Conservation (phyloP, 768 basidiomycete species). For the Rhodotorula diobovata region DNA sequence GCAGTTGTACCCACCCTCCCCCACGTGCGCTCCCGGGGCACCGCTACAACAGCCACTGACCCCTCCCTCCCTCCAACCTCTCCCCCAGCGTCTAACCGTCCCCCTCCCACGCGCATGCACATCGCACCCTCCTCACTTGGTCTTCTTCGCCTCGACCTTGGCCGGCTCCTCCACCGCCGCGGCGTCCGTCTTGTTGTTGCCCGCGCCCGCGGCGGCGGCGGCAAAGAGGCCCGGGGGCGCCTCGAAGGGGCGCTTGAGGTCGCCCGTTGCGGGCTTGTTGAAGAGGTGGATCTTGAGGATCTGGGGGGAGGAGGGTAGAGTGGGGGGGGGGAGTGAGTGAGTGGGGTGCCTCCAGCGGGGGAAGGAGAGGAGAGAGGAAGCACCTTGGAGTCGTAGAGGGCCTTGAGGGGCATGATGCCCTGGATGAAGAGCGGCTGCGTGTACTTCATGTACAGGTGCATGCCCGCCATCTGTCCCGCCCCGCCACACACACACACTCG, state of each 20-base stretch:
- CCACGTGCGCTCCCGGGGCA: too few species aligned
- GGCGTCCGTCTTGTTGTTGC: slow-evolving; percentile 61
- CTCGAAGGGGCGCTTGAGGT: slow-evolving; percentile 82
- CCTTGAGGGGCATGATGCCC: slow-evolving; percentile 89
- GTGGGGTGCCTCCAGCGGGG: neutral
- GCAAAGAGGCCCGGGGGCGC: slow-evolving; percentile 37
- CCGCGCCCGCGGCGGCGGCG: slow-evolving; percentile 51
- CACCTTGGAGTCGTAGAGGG: slow-evolving; percentile 76
- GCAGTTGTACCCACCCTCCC: too few species aligned
- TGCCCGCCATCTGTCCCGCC: slow-evolving; percentile 67
- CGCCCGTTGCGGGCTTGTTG: slow-evolving; percentile 73
- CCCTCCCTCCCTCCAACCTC: neutral
- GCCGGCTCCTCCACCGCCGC: slow-evolving; percentile 81
- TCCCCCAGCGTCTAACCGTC: neutral
- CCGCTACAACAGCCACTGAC: too few species aligned
- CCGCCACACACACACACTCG: neutral
- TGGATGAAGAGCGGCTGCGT: slow-evolving; percentile 96
- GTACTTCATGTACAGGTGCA: slow-evolving; percentile 91
- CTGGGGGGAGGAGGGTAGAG: slow-evolving; percentile 1
- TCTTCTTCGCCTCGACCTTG: slow-evolving; percentile 70
- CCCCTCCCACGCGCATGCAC: neutral
- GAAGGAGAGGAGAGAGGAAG: slow-evolving; percentile 30
- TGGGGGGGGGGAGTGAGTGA: too few species aligned
- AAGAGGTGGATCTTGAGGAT: slow-evolving; percentile 70
- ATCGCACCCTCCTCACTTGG: slow-evolving; percentile 7